Evolutionary conservation across 352 stramenopile genomes (phyloP), one percentile per base, ranked within the genome.

Genomic region (Phytophthora pisi): DNA sequence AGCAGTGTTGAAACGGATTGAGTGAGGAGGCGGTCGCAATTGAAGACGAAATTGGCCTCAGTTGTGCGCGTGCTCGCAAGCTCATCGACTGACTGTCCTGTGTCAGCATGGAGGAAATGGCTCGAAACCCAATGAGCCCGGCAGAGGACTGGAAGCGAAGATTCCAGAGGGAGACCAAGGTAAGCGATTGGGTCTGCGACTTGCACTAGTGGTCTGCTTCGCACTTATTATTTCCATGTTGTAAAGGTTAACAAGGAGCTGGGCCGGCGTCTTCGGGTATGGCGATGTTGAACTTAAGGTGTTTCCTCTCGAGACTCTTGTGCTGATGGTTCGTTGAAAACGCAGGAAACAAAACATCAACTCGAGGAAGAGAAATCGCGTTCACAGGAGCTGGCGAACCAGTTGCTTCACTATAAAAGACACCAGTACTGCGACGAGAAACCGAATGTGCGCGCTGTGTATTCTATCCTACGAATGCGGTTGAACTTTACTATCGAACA

Each of bases 221-320:
- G 20, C 13, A 23, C 23, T 53, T 34, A 26, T 56, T 45, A 53
- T 26, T 31, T 11, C 45, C 61, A 24, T 26, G 47, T 57, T 50
- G 11, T 47, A 1, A 63, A 92, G 84, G 84, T 92, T n/a, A 92
- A 92, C 31, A 79, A 91, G 55, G 84, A 92, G 60, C 77, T 92
- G 1, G 84, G 80, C 18, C 74, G 84, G 7, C 72, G 84, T 16
- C 72, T 92, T 49, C 74, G 79, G 40, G 84, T 92, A 76, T 45
- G 80, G 8, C 2, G 30, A n/a, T 10, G 2, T 3, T 3, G 11
- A 42, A 16, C 28, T n/a, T 42, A 13, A 16, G 34, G 10, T n/a
- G 15, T 20, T 5, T 0, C 6, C 15, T 16, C 11, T 16, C 11
- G 10, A 42, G 11, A 6, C 36, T 42, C 15, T 42, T 42, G 11